Evolutionary conservation across 805 yeast species (phyloP).

Genomic region (Nakazawaea molendinolei): DNA sequence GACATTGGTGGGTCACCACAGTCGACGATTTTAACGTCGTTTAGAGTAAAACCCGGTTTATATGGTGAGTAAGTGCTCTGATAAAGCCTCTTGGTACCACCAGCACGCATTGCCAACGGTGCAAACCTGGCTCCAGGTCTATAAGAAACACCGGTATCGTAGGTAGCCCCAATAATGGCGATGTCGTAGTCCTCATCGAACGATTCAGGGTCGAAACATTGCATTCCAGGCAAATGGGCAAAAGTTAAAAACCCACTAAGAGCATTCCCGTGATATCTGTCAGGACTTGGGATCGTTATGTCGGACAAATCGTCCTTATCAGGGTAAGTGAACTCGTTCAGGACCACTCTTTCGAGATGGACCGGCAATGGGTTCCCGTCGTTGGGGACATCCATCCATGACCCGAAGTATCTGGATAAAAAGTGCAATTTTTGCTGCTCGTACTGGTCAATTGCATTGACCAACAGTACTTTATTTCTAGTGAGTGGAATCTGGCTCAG

Average conservation of each 20-base stretch:
- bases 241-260: slow-evolving; percentile 46
- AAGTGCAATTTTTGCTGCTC: slow-evolving; percentile 1
- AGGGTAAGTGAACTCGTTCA: slow-evolving; percentile 22
- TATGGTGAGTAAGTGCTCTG: slow-evolving; percentile 35
- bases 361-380: not conserved
- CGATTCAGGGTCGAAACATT: slow-evolving; percentile 33
- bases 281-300: slow-evolving; percentile 12
- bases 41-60: slow-evolving; percentile 54
- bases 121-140: slow-evolving; percentile 59
- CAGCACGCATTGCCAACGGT: slow-evolving; percentile 45
- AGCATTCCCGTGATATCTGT: slow-evolving; percentile 11
- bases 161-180: slow-evolving; percentile 54
- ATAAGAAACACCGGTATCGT: slow-evolving; percentile 49
- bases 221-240: slow-evolving; percentile 37
- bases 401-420: slow-evolving; percentile 2
- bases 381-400: not conserved
- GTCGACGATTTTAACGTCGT: slow-evolving; percentile 48
- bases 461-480: not conserved
- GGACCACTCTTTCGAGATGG: slow-evolving; percentile 5
- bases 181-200: slow-evolving; percentile 28
- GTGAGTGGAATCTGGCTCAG: not conserved
- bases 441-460: not conserved
- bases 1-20: slow-evolving; percentile 67
- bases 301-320: slow-evolving; percentile 30
- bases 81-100: slow-evolving; percentile 38